Conservation (phyloP, 2,329 filamentous ascomycete species). For the Claviceps capensis region DNA sequence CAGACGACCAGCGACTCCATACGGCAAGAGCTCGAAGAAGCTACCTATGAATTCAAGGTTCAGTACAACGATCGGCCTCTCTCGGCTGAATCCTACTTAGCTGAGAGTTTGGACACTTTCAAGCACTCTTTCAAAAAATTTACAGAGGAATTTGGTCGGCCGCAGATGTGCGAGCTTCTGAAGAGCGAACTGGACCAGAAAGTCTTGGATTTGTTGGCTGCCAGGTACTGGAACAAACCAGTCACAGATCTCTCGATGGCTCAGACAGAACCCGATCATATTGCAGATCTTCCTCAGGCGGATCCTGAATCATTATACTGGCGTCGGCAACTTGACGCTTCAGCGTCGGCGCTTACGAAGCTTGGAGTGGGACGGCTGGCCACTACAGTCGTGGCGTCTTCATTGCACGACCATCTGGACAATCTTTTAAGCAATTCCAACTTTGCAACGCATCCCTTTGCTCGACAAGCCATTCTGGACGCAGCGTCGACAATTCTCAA, state of each 20-base stretch:
- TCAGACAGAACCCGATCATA: conserved; percentile 53
- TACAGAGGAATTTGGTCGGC: conserved; percentile 74
- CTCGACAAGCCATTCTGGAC: conserved; percentile 82
- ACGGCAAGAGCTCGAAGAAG: conserved; percentile 87
- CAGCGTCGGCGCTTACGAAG: conserved; percentile 80
- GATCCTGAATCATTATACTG: conserved; percentile 79
- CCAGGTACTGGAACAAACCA: conserved; percentile 95
- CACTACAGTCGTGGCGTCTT: conserved; percentile 76
- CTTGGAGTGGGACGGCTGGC: conserved; percentile 85
- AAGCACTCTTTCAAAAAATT: conserved; percentile 97
- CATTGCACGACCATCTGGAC: conserved; percentile 78
- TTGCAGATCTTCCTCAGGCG: conserved; percentile 70
- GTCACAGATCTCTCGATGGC: conserved; percentile 64
- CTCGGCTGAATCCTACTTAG: conserved; percentile 90
- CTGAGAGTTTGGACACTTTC: conserved; percentile 88
- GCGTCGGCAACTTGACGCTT: conserved; percentile 88
- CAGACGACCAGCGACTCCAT: conserved; percentile 86
- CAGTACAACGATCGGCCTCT: conserved; percentile 96
- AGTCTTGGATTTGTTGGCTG: conserved; percentile 82
- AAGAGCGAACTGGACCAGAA: conserved; percentile 91
- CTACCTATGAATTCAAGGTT: conserved; percentile 97
- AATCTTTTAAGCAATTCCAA: conserved; percentile 65
- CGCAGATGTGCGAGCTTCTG: conserved; percentile 76
- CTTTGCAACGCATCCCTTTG: conserved; percentile 83
- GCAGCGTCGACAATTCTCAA: conserved; percentile 82